phyloP scores from a whole-genome alignment of 306 rosid genomes.

The Senna tora region DNA sequence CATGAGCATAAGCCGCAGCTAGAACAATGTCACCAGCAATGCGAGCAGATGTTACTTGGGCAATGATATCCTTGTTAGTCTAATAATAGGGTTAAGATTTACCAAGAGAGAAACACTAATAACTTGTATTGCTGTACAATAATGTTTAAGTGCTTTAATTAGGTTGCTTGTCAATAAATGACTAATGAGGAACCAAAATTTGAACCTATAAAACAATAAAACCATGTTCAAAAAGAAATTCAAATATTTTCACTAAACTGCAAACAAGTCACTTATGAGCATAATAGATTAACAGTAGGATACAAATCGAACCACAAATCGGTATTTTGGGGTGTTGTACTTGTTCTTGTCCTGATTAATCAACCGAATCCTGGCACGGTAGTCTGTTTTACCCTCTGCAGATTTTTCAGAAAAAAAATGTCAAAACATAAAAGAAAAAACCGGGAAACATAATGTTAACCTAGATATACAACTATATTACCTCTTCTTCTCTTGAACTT shows the following conservation, averaged over 20 bases:
- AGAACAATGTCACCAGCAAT: slow-evolving; percentile 81
- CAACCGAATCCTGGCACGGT: slow-evolving; percentile 75
- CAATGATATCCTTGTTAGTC: slow-evolving; percentile 76
- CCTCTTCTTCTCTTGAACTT: slow-evolving; percentile 92
- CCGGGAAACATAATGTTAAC: neutral
- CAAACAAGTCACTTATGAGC: neutral
- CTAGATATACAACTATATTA: slow-evolving; percentile 21
- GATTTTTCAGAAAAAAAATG: neutral
- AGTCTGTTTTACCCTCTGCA: slow-evolving; percentile 84
- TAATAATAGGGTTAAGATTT: slow-evolving; percentile 39
- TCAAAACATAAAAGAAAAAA: neutral
- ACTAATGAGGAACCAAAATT: neutral
- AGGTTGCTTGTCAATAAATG: neutral
- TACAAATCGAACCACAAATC: slow-evolving; percentile 78
- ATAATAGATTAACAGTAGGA: slow-evolving; percentile 39
- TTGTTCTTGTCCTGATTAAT: slow-evolving; percentile 87
- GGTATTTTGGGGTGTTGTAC: slow-evolving; percentile 80
- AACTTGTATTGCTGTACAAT: neutral
- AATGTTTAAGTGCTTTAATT: neutral
- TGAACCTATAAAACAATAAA: neutral
- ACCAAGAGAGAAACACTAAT: neutral
- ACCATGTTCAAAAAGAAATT: neutral
- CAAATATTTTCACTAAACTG: neutral
- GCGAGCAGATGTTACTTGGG: slow-evolving; percentile 71
- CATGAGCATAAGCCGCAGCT: slow-evolving; percentile 77